Percentiles rank a stretch among this genome's conserved stretches.
Conservation (phyloP, 2,329 filamentous ascomycete genomes). For the Harringtonia aguacate region DNA sequence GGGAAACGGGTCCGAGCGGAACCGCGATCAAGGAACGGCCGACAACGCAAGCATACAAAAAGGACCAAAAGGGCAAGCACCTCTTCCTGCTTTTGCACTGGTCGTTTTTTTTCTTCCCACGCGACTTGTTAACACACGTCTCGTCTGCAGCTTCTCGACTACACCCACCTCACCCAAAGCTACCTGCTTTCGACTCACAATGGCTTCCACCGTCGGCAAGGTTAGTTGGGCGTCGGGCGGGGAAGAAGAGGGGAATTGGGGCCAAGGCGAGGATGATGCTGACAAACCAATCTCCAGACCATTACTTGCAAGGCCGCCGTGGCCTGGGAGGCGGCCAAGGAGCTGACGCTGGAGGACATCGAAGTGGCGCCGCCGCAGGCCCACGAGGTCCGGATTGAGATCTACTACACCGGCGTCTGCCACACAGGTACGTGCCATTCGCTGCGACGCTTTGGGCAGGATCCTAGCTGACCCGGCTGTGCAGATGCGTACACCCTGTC, state of each 20-base stretch:
- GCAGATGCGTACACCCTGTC: constrained; percentile 87
- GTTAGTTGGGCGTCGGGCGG: constrained; percentile 20
- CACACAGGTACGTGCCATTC: constrained; percentile 65
- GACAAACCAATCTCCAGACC: constrained; percentile 43
- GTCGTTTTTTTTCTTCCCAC: not conserved
- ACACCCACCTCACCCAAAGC: too few species aligned
- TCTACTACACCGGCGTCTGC: constrained; percentile 97
- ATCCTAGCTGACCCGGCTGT: too few species aligned
- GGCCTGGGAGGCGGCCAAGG: constrained; percentile 92
- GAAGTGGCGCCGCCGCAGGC: constrained; percentile 84
- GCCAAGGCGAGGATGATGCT: too few species aligned
- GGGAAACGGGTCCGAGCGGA: not conserved
- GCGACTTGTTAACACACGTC: not conserved
- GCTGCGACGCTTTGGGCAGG: too few species aligned
- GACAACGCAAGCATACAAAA: not conserved
- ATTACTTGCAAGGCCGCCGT: constrained; percentile 97
- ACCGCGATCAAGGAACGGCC: not conserved
- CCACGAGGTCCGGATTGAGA: constrained; percentile 92
- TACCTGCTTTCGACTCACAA: too few species aligned
- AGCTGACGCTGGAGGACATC: constrained; percentile 79
- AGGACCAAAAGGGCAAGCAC: too few species aligned
- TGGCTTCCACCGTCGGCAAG: constrained; percentile 43
- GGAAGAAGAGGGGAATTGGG: not conserved
- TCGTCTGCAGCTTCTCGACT: too few species aligned
- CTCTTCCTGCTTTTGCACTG: not conserved